Base-by-base conservation (phyloP, 2,329 filamentous ascomycete species). In the Tolypocladium tundrense region DNA sequence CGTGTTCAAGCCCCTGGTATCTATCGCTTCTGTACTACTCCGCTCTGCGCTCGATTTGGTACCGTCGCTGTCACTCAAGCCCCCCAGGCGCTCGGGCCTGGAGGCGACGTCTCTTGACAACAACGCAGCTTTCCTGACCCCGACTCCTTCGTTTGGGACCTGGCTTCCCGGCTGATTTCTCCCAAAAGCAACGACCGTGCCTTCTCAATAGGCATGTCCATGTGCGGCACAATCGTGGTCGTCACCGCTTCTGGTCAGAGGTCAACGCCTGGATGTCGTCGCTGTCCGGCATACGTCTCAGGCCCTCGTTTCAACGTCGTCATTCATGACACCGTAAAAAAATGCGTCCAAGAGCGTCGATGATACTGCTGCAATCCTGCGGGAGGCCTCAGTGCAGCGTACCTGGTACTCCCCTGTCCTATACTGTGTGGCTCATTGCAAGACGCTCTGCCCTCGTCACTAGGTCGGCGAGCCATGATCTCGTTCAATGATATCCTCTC, bases 401-500 rank as follows among this genome's bases (percentile, higher is more conserved):
- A 13, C 4, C 19, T 19, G 10, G 43, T 14, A 2, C 24, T 27
- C 43, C 10, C 43, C 27, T 51, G 16, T 27, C 19, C 27, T 10
- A n/a, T 10, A 11, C 37, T n/a, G 27, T 6, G 31, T 41, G 40
- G 33, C 37, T n/a, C 55, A 58, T 42, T 51, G 31, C 27, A 51
- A 13, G 7, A 35, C 13, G 19, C 9, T 19, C 48, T 37, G 31
- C 31, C 39, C 11, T 39, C 14, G n/a, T 55, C 33, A 62, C 56
- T 40, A 71, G 27, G 64, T 70, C 58, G 74, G 68, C 45, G 75
- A 76, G 53, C 75, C 74, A 52, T 79, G 74, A 42, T 79, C 80
- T 60, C 83, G 75, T 70, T 94, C 87, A 56, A 92, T 90, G 41
- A 96, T 95, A 68, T 96, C 89, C 51, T 84, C 84, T 61, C 85